Base-by-base conservation (phyloP, 2,329 filamentous ascomycete species). In the Fusarium xyrophilum region DNA sequence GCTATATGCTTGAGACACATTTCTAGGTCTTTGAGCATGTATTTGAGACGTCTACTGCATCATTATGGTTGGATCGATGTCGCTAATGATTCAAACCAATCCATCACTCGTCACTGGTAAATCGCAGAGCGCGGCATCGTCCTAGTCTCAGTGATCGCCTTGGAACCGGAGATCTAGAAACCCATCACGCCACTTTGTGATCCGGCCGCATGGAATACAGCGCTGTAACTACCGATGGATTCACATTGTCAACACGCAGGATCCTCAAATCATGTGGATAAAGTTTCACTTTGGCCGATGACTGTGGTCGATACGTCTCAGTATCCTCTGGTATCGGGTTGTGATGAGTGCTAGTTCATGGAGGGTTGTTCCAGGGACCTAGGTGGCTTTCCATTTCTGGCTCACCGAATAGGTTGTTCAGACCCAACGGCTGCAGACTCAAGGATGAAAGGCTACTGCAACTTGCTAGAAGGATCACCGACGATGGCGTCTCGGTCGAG, bases 191-290 rank as follows among this genome's bases (percentile, higher is more conserved):
- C 63, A 62, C 52, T 39, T 52, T 48, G 51, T 51, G 51, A 60
- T 67, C 65, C 67, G 39, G 47, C 63, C 51, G 38, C 38, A 54
- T 50, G 54, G 67, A 40, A 55, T 56, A 43, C 56, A 61, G 27
- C 38, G 43, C 27, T 39, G n/a, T 32, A 54, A 46, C 38, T 42
- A 32, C 56, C 56, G 60, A 54, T 53, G 60, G 59, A 52, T 51
- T 58, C 42, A 33, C 56, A 58, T 55, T 68, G 55, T 68, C 60
- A 59, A 63, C 53, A 44, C 59, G 65, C 71, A 73, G 71, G 52
- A 35, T 21, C 46, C 38, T 43, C 54, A 39, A 51, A 63, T 44
- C 61, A 65, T 59, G 63, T 70, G 63, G 65, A 52, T 70, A 52
- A 23, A n/a, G 35, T 32, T 64, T 63, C 60, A 53, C 55, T 65